Conservation (phyloP, 1,139 yeast genomes). For the Lodderomyces margitis region DNA sequence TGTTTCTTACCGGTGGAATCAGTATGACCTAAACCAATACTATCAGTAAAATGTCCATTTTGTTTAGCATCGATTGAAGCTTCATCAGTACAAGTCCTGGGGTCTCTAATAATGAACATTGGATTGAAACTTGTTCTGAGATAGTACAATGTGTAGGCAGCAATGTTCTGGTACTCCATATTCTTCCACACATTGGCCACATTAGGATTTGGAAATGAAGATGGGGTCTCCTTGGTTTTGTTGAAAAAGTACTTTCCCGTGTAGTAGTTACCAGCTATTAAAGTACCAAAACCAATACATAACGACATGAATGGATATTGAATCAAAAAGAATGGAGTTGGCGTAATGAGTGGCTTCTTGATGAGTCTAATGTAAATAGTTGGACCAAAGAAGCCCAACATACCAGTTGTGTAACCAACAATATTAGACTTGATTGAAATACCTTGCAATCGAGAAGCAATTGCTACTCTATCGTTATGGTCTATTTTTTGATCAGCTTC, state of each 20-base stretch:
- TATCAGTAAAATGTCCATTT: slow-evolving; percentile 13
- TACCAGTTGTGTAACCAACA: slow-evolving; percentile 26
- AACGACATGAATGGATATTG: slow-evolving; percentile 37
- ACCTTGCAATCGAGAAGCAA: slow-evolving; percentile 31
- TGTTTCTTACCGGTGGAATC: slow-evolving; percentile 12
- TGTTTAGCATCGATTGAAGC: slow-evolving; percentile 27
- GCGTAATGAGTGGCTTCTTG: slow-evolving; percentile 9
- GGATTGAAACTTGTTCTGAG: slow-evolving; percentile 34
- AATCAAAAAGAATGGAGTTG: slow-evolving; percentile 14
- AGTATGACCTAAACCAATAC: slow-evolving; percentile 12
- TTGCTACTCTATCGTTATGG: slow-evolving; percentile 28
- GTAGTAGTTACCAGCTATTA: slow-evolving; percentile 26
- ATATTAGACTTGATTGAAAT: slow-evolving; percentile 27
- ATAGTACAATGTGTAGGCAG: slow-evolving; percentile 38
- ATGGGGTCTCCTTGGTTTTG: slow-evolving; percentile 7
- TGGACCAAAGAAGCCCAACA: slow-evolving; percentile 27
- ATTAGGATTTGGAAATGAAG: slow-evolving; percentile 5
- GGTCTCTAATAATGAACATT: slow-evolving; percentile 36
- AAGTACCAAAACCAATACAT: slow-evolving; percentile 27
- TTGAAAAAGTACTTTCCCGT: slow-evolving; percentile 26
- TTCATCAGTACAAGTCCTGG: slow-evolving; percentile 28
- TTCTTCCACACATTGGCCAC: slow-evolving; percentile 35
- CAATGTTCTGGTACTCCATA: slow-evolving; percentile 37
- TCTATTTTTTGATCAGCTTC: slow-evolving; percentile 41
- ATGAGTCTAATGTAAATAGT: slow-evolving; percentile 20